Evolutionary conservation across 139 green algal genomes (phyloP), one percentile per base, ranked within the genome.

Genomic region (Zygnema circumcarinatum): DNA sequence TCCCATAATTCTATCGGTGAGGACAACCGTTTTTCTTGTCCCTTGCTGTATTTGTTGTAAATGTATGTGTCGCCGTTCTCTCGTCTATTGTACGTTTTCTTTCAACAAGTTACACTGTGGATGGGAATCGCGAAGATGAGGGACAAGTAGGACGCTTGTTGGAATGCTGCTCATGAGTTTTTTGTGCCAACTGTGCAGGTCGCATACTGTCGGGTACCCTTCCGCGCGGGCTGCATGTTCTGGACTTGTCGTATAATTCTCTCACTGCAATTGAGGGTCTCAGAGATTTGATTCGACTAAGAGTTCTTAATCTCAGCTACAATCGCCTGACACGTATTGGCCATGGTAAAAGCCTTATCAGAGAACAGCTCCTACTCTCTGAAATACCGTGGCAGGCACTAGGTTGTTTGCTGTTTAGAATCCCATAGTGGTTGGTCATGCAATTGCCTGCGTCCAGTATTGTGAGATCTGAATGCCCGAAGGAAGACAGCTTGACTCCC

Each of bases 291-390:
- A 54, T 69, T 0, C 78, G 85, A 47, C 76, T 90, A 25, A 67
- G 67, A 21, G 76, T 90, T 67, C 85, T 90, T 67, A 90, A 90
- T 52, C 85, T 90, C 38, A 75, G 35, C 36, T 36, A 82, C 79
- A 90, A 90, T 67, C 85, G 85, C 85, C 75, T 90, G n/a, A 25
- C n/a, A 0, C 79, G 80, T 25, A 88, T 90, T 53, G 85, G 85
- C 20, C 47, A 62, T 62, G 47, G 47, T 62, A 16, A 16, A 16
- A 25, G 47, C 47, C 47, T 62, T 62, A 62, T 7, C 47, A 25
- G 47, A n/a, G n/a, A n/a, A n/a, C n/a, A 16, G 47, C 47, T 62
- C 47, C 47, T 62, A 25, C 16, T 16, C 7, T 62, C 7, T 16
- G 16, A 62, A 62, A 62, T 62, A 62, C 16, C 47, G 7, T 62